Evolutionary conservation across 495 filamentous ascomycete genomes (phyloP).

Genomic region (Xylaria intraflava): DNA sequence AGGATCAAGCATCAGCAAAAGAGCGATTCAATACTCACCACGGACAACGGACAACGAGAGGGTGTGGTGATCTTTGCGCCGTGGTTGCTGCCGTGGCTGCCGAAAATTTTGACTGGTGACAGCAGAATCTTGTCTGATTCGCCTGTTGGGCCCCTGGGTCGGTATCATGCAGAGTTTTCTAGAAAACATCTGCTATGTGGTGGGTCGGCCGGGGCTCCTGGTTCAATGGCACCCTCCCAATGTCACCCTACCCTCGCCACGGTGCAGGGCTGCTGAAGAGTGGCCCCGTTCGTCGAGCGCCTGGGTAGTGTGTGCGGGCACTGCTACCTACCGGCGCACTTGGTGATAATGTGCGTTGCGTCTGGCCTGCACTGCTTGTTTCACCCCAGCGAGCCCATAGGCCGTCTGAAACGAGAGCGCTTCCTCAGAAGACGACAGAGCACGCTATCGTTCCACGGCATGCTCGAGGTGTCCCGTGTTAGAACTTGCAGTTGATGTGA

Average conservation of each 20-base stretch:
- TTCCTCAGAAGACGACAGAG: background rate
- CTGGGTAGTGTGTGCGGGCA: background rate
- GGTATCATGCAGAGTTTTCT: conserved; percentile 7
- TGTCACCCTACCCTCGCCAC: background rate
- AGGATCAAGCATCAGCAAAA: background rate
- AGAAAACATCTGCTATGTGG: conserved; percentile 7
- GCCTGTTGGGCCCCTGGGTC: background rate
- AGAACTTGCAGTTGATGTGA: background rate
- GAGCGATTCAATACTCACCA: background rate
- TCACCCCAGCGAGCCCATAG: background rate
- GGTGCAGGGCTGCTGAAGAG: background rate
- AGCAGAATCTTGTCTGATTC: conserved; percentile 6
- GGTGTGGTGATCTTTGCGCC: background rate
- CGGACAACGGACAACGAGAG: background rate
- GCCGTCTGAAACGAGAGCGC: background rate
- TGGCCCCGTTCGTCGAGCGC: background rate
- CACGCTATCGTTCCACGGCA: background rate
- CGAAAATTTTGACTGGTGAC: background rate
- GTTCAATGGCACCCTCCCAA: background rate
- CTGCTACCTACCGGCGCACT: background rate
- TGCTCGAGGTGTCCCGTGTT: background rate
- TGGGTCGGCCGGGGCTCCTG: conserved; percentile 1
- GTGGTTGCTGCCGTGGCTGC: background rate
- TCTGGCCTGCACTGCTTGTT: background rate
- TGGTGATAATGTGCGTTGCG: background rate